Base-by-base conservation (phyloP, 352 stramenopile genomes). In the Pythium inflatum region DNA sequence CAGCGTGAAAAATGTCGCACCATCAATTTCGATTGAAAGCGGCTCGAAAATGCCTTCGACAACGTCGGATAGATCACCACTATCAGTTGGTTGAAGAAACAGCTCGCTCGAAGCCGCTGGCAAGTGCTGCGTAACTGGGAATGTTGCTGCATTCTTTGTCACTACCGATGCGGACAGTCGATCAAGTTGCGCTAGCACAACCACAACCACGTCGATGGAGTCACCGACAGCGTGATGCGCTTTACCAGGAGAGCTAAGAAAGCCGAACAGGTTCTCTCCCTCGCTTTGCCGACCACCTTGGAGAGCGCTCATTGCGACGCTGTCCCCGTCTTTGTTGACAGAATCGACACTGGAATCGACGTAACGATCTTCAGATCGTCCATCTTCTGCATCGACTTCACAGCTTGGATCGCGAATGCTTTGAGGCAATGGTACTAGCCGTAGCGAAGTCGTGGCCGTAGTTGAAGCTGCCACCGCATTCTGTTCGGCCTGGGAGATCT, bases 161-260 rank as follows among this genome's bases (percentile, higher is more conserved):
- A 87, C 30, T 59, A 84, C 87, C 2, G 79, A 69, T 24, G 81
- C 71, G 25, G 69, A 85, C 9, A 97, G 68, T 14, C 88, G 76
- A 54, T 97, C 90, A 22, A 97, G 73, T 31, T 97, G 85, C 2
- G 89, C 91, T 13, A 97, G 38, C 18, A 97, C 75, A 18, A 89
- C 75, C 28, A 88, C 69, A 20, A 70, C 83, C 20, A 79, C 55
- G 28, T 88, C 73, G 0, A 89, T 40, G 1, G 79, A 74, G 34
- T 89, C 51, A 28, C 58, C 41, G 31, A 51, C 22, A 24, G 7
- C 9, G 24, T 24, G 9, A 24, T 24, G 18, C 5, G 31, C 8
- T 16, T 53, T 53, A 6, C 45, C 45, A 40, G 22, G 27, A 46
- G 16, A 16, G n/a, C 34, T 38, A 5, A 11, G n/a, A n/a, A n/a